phyloP scores from a whole-genome alignment of 2,329 filamentous ascomycete genomes.

The Aspergillus calidoustus region DNA sequence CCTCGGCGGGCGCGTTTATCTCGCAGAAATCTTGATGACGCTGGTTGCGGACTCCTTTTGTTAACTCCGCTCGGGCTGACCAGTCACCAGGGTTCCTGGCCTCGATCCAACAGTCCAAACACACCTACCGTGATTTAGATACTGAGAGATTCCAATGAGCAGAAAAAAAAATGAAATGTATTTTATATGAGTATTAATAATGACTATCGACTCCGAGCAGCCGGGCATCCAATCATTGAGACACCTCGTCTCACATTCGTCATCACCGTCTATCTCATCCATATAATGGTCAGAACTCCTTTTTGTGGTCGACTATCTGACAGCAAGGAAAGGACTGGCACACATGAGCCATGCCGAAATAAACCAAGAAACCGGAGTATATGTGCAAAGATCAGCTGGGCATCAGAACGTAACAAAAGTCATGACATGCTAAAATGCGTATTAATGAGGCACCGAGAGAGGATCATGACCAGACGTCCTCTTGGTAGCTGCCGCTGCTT shows the following conservation, averaged over 20 bases:
- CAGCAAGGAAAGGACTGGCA: conserved; percentile 18
- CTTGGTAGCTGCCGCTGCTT: conserved; percentile 93
- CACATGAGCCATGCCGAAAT: conserved; percentile 29
- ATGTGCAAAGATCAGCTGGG: conserved; percentile 36
- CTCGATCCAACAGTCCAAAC: too few species aligned
- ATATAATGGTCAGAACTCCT: conserved; percentile 8
- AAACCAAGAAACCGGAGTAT: conserved; percentile 29
- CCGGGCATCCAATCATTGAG: conserved; percentile 13
- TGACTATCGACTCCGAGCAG: conserved; percentile 1
- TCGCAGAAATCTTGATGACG: conserved; percentile 14
- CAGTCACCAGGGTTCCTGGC: background rate
- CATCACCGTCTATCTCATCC: conserved; percentile 20
- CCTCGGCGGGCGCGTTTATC: conserved; percentile 7
- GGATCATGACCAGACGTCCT: conserved; percentile 68
- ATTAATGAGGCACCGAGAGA: conserved; percentile 9
- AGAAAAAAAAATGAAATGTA: background rate
- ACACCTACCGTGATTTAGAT: too few species aligned
- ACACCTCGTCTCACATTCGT: conserved; percentile 14
- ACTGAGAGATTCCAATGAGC: too few species aligned
- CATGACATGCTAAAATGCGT: conserved; percentile 23
- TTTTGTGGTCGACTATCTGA: conserved; percentile 14
- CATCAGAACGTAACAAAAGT: conserved; percentile 25
- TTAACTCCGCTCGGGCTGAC: conserved; percentile 6
- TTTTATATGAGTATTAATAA: conserved; percentile 5
- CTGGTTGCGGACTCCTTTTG: conserved; percentile 5